Conservation (phyloP, 1,284 basidiomycete genomes). For the Cryptococcus sp. region DNA sequence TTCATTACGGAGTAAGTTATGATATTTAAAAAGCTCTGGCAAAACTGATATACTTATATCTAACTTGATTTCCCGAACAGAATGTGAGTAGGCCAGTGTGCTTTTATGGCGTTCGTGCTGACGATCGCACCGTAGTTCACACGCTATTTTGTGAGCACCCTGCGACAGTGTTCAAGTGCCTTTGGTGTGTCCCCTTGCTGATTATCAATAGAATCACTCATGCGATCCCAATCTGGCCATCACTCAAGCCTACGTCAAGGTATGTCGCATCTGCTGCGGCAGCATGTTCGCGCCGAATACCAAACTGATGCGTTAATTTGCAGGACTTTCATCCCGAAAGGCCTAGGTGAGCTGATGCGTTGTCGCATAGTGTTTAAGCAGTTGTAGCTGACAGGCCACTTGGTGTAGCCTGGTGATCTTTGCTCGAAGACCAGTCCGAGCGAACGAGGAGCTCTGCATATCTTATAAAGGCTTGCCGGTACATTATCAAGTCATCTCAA, state of each 20-base stretch:
- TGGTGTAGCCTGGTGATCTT: constrained; percentile 63
- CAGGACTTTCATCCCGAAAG: constrained; percentile 54
- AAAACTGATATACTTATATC: background rate
- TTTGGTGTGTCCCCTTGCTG: constrained; percentile 7
- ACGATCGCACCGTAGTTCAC: constrained; percentile 37
- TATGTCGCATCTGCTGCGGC: constrained; percentile 14
- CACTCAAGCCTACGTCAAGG: constrained; percentile 69
- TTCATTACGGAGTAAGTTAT: constrained; percentile 74
- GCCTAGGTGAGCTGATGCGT: constrained; percentile 58
- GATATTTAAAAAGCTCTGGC: background rate
- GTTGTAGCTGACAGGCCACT: background rate
- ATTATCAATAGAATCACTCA: constrained; percentile 70
- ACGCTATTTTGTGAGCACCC: constrained; percentile 39
- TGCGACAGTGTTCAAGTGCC: background rate
- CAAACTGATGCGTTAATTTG: constrained; percentile 3
- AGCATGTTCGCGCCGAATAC: background rate
- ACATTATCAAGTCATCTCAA: constrained; percentile 16
- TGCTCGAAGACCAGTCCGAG: constrained; percentile 63
- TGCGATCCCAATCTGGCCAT: constrained; percentile 81
- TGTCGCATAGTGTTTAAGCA: background rate
- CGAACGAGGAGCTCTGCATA: constrained; percentile 77
- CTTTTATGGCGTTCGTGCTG: background rate
- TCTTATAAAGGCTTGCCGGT: constrained; percentile 65
- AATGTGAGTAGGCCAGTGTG: constrained; percentile 56
- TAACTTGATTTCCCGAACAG: constrained; percentile 20